Evolutionary conservation across 1,139 yeast genomes (phyloP), one percentile per base, ranked within the genome.

Genomic region (Hemisphaericaspora subhashii): DNA sequence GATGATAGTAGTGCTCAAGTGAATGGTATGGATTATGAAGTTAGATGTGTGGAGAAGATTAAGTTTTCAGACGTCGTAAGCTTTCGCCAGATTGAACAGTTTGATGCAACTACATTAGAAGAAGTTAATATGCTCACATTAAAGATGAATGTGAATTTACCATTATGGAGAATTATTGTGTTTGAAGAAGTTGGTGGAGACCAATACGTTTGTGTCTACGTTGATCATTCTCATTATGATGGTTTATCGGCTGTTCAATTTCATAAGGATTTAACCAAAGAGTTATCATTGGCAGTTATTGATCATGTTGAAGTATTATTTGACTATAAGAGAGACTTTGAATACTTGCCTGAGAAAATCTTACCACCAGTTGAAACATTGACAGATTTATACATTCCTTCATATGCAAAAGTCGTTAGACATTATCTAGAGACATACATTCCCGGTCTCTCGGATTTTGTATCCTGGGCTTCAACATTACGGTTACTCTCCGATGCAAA

Each of bases 171-270:
- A 32, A 35, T 68, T 3, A 38, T 54, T 11, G 57, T 66, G 0
- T 57, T 48, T 37, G 48, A 53, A 29, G 48, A 48, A 9, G 15
- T 29, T n/a, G 41, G 44, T n/a, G 47, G 44, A 1, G 50, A 37
- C 3, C 62, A 55, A 39, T 54, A 60, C 26, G 26, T 67, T 5
- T 37, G 64, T 4, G 60, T 59, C 25, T 52, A 51, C 16, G 59
- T 58, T 40, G 70, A 69, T 45, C 77, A 71, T 46, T 31, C 60
- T 1, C 45, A 62, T 10, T 57, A 57, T 27, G 75, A 70, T 47
- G 77, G 75, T 3, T 53, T 51, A 12, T 51, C 70, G 1, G 69
- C 59, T 1, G 48, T 53, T 7, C 50, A 52, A 31, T 68, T 71
- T 46, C 73, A 66, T 36, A 46, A 52, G 11, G 64, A 64, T 22